A percentile compares a stretch with the other conserved stretches of the same genome.
Conservation (phyloP, 2,329 filamentous ascomycete genomes). For the Ophiostoma quercus region DNA sequence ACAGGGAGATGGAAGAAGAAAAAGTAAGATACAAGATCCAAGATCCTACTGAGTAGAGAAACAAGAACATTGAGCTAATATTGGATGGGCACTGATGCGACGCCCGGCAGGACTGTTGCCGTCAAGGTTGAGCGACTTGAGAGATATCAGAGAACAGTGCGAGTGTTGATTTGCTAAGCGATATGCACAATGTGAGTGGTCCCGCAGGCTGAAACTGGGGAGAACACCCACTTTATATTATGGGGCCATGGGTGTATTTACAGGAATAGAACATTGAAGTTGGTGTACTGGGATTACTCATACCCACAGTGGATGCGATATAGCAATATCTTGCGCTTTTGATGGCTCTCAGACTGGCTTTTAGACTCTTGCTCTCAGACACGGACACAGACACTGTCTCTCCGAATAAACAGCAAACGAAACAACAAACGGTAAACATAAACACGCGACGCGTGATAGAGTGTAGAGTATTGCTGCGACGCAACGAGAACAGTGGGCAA, state of each 20-base stretch:
- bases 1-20: constrained; percentile 1
- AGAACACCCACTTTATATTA: not conserved
- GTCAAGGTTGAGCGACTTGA: not conserved
- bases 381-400: not conserved
- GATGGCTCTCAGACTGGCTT: too few species aligned
- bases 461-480: too few species aligned
- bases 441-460: not conserved
- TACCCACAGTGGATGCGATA: constrained; percentile 7
- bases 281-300: constrained; percentile 9
- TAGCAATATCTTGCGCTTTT: too few species aligned
- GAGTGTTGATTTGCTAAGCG: constrained; percentile 1
- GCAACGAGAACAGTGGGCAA: too few species aligned
- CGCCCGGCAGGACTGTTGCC: not conserved
- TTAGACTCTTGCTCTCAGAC: too few species aligned
- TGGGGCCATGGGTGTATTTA: not conserved
- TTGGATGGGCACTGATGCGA: not conserved
- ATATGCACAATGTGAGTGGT: not conserved
- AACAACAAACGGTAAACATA: not conserved
- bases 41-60: too few species aligned
- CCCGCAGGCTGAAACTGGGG: constrained; percentile 14
- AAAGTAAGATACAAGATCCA: not conserved
- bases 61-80: not conserved
- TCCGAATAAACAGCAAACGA: not conserved
- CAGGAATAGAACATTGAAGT: constrained; percentile 8
- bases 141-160: not conserved